Base-by-base conservation (phyloP, 805 yeast genomes). In the Metschnikowia henanensis region DNA sequence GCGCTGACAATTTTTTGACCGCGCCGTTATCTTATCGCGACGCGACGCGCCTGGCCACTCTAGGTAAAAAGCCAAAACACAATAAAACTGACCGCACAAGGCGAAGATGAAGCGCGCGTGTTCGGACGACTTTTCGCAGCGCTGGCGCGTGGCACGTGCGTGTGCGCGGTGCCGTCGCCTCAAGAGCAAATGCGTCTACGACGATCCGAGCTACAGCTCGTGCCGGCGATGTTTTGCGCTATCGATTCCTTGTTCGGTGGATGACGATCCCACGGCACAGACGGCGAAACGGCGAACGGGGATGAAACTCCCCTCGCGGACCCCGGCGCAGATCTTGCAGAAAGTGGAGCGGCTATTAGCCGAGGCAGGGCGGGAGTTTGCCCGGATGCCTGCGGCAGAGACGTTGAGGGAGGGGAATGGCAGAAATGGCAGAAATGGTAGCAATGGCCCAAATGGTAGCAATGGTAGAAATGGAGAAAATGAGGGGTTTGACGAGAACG, bases 131-230 rank as follows among this genome's bases (percentile, higher is more conserved):
- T 76, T 76, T 57, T 66, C 77, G 5, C 60, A 55, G 25, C 68
- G 66, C 40, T 77, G 79, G 68, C 57, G 80, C 43, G 70, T 74
- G 43, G 50, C 67, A 23, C 61, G 77, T 39, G 81, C 82, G 1
- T 78, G 83, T 61, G 81, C 81, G 4, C 58, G 83, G 45, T 78
- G 83, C 49, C 77, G 76, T 46, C 55, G 81, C 22, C 61, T 77
- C 17, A 77, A 77, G 52, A 73, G 75, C 74, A 65, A 75, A 51
- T 78, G 83, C 58, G 68, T 71, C 3, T 78, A 69, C 53, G 75
- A 73, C 25, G 73, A 74, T 48, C 80, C 80, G 2, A 49, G 58
- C 15, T 67, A 60, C 49, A 59, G 57, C 25, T 56, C 76, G 15
- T 78, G 83, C 56, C 64, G 65, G 30, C 51, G 80, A 40, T 78